Base-by-base conservation (phyloP, 768 basidiomycete genomes). In the Suillus discolor region DNA sequence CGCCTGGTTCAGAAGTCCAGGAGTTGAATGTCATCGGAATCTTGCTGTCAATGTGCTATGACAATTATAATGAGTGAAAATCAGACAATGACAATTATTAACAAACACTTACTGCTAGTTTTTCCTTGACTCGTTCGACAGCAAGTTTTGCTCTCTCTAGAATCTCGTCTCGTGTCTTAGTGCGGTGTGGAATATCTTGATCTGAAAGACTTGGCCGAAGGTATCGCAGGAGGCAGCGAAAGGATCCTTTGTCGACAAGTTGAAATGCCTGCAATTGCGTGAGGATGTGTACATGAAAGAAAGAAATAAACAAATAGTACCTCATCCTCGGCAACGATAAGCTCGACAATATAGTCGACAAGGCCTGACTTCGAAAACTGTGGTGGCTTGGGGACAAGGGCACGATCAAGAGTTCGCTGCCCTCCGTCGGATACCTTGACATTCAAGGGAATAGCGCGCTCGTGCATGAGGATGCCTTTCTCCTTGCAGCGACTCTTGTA, bases 1-100 rank as follows among this genome's bases (percentile, higher is more conserved):
- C 61, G 20, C 69, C 61, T 4, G 36, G 36, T 7, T 66, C 60
- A 1, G 69, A 70, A 44, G 42, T 66, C 68, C 71, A 63, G 3
- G 47, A 54, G 63, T 70, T 65, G 23, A 69, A 65, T 4, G 64
- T 67, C 23, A 63, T 18, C 1, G 51, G 60, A 15, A 63, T 42
- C 25, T 42, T 39, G 45, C 60, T 61, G 39, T 61, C 60, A 41
- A 41, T 15, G 3, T 61, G 60, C 60, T 36, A 61, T 4, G 39
- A 61, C 25, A 28, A 61, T 28, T 6, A 25, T 41, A 61, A 45
- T 42, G 60, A 34, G 45, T 41, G 39, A 36, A 61, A 44, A 61
- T 2, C 38, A 25, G 38, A 61, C 7, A 20, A 42, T 6, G 25
- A 47, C 25, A n/a, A 61, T 31, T 45, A 42, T 51, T 28, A 31